Evolutionary conservation across 2,329 filamentous ascomycete species (phyloP).

Genomic region (Claviceps sp.): DNA sequence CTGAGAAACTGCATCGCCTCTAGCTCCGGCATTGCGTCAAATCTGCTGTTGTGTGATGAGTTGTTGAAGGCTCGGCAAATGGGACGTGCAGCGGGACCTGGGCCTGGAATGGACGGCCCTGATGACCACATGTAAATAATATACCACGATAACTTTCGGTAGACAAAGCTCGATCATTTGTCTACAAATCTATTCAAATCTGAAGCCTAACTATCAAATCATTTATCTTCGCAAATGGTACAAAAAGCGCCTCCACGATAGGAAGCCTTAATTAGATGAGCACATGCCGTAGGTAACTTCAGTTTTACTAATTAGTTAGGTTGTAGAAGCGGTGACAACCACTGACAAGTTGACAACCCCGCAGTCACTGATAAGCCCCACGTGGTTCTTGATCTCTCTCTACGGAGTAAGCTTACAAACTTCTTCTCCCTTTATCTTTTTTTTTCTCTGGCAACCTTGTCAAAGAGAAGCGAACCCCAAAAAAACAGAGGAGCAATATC

Average conservation of each 20-base stretch:
- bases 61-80: constrained; percentile 96
- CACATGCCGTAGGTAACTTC: neutral
- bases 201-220: neutral
- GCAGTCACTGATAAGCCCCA: neutral
- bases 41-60: constrained; percentile 90
- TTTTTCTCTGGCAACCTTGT: neutral
- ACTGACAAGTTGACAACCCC: neutral
- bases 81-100: constrained; percentile 51
- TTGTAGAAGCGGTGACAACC: neutral
- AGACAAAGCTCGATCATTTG: neutral
- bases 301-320: neutral
- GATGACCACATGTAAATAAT: constrained; percentile 36
- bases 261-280: neutral
- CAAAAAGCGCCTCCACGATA: neutral
- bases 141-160: constrained; percentile 9
- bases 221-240: neutral
- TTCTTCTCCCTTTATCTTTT: too few species aligned
- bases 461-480: neutral
- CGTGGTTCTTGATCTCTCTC: neutral
- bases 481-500: constrained; percentile 3
- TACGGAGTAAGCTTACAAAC: too few species aligned
- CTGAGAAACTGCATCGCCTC: constrained; percentile 88
- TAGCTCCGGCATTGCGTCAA: constrained; percentile 87
- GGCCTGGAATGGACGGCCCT: constrained; percentile 50
- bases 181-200: neutral